These are phyloP conservation scores for Xerocomus subilludens DNA, from an alignment of 1,284 basidiomycete genomes.

Conservation along the genomic window DNA sequence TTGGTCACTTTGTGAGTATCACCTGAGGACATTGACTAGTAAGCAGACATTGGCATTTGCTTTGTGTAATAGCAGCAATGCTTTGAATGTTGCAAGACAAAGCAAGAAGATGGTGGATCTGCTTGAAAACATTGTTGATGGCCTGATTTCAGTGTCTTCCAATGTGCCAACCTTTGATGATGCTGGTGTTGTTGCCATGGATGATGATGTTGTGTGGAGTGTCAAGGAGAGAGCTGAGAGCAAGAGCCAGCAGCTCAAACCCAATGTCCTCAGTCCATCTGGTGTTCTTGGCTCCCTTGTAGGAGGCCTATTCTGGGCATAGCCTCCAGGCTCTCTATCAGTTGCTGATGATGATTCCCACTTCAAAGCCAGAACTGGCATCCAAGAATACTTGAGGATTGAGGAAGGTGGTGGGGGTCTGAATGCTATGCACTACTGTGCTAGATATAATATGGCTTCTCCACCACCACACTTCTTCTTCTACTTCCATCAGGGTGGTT, in stretches of 20 bases:
- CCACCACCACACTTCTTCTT: background rate
- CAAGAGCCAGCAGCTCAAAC: constrained; percentile 44
- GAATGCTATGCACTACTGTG: too few species aligned
- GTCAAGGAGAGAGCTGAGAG: background rate
- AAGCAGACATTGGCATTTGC: too few species aligned
- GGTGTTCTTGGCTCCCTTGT: background rate
- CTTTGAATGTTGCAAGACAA: too few species aligned
- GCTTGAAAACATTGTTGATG: constrained; percentile 40
- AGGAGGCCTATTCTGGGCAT: background rate
- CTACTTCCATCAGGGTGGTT: background rate
- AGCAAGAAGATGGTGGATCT: constrained; percentile 39
- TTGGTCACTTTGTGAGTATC: too few species aligned
- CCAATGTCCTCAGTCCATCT: too few species aligned
- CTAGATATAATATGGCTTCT: too few species aligned
- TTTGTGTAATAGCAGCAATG: too few species aligned
- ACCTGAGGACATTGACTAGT: too few species aligned
- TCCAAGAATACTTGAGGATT: constrained; percentile 23
- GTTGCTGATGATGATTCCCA: constrained; percentile 4
- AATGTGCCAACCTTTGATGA: constrained; percentile 58
- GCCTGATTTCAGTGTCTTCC: constrained; percentile 51
- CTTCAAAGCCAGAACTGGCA: constrained; percentile 35
- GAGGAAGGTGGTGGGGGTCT: too few species aligned
- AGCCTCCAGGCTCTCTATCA: constrained; percentile 31
- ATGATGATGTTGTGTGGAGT: constrained; percentile 27
- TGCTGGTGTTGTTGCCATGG: constrained; percentile 55